Base-by-base conservation (phyloP, 352 stramenopile species). In the Halophytophthora batemanensis region DNA sequence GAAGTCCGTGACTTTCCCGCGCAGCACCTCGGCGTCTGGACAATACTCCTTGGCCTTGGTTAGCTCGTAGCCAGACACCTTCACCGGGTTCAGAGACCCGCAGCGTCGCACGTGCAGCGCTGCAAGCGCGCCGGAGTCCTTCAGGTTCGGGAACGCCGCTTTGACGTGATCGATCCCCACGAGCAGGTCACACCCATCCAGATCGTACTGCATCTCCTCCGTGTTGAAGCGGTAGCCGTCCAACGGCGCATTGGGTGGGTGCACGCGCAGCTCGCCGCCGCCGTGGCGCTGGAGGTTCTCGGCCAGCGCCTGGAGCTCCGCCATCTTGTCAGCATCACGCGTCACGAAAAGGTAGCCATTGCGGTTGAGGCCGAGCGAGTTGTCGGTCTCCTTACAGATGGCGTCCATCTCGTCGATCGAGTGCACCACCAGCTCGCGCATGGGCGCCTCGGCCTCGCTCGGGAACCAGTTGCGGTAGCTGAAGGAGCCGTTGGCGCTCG, bases 401-500 rank as follows among this genome's bases (percentile, higher is more conserved):
- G 77, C 59, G 57, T 92, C 77, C 36, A 89, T 79, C 44, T 86
- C 68, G 49, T 92, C 72, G 42, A 92, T 89, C 7, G 76, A 89
- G 34, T 79, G 74, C 34, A 75, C 78, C 47, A 89, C 81, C 15
- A 91, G 56, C 54, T 82, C 71, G 39, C 75, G 63, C 67, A 87
- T 87, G 13, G 75, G 66, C 29, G 75, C 68, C 55, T 89, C 77
- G 1, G 71, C 75, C 1, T 85, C 67, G 35, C 77, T 86, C 14
- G 81, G 77, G 60, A 88, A 91, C 81, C 81, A 91, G 59, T 91
- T 87, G 64, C 81, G 77, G 52, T 91, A 91, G 62, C 77, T 87
- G 44, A 89, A 91, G 45, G 80, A 87, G 2, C 80, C 80, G 61
- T 87, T 87, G 8, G 77, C 77, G 59, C 80, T 91, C 17, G 80